These are phyloP conservation scores for Schizochytrium sp. DNA, from an alignment of 108 stramenopile genomes.

Conservation along the genomic window DNA sequence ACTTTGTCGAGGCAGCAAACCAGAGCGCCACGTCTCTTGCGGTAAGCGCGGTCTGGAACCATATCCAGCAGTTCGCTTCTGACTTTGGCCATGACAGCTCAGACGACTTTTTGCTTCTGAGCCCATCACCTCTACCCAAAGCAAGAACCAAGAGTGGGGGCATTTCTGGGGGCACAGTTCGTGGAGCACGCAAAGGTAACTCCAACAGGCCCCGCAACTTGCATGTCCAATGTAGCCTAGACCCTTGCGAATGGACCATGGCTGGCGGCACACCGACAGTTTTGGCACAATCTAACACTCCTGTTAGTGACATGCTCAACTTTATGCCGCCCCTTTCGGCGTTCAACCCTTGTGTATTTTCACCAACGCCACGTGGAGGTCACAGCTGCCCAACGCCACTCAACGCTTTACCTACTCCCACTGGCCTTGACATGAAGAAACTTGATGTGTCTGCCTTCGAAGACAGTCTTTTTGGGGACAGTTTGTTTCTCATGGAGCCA, in stretches of 20 bases:
- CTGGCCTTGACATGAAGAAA: slow-evolving; percentile 43
- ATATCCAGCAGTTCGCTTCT: not conserved
- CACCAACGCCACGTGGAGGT: slow-evolving; percentile 39
- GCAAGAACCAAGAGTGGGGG: slow-evolving; percentile 25
- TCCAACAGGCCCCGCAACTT: slow-evolving; percentile 13
- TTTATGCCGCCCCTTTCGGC: not conserved
- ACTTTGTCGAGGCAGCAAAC: slow-evolving; percentile 6
- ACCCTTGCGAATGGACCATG: slow-evolving; percentile 44
- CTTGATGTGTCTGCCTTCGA: slow-evolving; percentile 4
- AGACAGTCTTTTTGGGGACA: slow-evolving; percentile 8
- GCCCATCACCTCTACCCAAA: not conserved
- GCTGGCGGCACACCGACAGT: slow-evolving; percentile 38
- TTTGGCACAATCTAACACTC: not conserved
- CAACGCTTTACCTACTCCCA: slow-evolving; percentile 46
- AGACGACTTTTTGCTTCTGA: not conserved
- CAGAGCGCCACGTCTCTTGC: not conserved
- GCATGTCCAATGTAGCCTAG: slow-evolving; percentile 23
- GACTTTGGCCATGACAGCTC: not conserved
- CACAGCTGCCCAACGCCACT: slow-evolving; percentile 33
- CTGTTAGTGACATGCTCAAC: slow-evolving; percentile 36
- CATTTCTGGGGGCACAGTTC: not conserved
- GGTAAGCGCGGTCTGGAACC: slow-evolving; percentile 46
- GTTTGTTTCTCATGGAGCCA: slow-evolving; percentile 33
- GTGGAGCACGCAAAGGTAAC: not conserved
- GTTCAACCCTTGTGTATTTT: slow-evolving; percentile 37